Base-by-base conservation (phyloP, 192 early-diverging fungal genomes). In the Rhizoclosmatium sp. region DNA sequence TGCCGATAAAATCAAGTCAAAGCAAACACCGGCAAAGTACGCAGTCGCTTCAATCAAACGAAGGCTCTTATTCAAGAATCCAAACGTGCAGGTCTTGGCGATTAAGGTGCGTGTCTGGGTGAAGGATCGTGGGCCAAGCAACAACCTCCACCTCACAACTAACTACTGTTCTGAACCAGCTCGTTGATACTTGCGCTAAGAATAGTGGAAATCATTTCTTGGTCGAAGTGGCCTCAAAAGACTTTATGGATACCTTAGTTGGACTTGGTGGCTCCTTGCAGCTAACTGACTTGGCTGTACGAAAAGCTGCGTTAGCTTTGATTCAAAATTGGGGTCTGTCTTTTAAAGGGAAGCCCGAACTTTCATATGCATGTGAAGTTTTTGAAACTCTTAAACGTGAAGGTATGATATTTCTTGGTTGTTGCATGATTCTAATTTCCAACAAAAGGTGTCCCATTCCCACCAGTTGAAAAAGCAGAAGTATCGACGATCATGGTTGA, bases 121-220 rank as follows among this genome's bases (percentile, higher is more conserved):
- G 51, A 54, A 0, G 16, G 51, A 54, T 16, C 5, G 51, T 7
- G 51, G 51, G 5, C 9, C 16, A 16, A 12, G 51, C 51, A 12
- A 3, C 42, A 59, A 72, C 16, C 44, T 12, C 45, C 31, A 9
- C 40, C 23, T 83, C 7, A 16, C 59, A 39, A 86, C 61, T 5
- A 66, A 12, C 67, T 7, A n/a, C 62, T 61, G 46, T 65, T 14
- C 39, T 62, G 39, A 47, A 45, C 4, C 79, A 95, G 91, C 84
- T 99, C 54, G 86, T 91, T 1, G 98, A 99, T 81, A 93, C 93
- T 46, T 97, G 95, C 78, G 94, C 98, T 31, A 99, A 99, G 84
- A 99, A 99, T 83, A 93, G 93, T 44, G 98, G 98, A 2, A 81
- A 86, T 41, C 90, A 93, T 49, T 95, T 99, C 81, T 82, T 98